phyloP scores from a whole-genome alignment of 2,329 filamentous ascomycete species.

The Pezicula radicicola region DNA sequence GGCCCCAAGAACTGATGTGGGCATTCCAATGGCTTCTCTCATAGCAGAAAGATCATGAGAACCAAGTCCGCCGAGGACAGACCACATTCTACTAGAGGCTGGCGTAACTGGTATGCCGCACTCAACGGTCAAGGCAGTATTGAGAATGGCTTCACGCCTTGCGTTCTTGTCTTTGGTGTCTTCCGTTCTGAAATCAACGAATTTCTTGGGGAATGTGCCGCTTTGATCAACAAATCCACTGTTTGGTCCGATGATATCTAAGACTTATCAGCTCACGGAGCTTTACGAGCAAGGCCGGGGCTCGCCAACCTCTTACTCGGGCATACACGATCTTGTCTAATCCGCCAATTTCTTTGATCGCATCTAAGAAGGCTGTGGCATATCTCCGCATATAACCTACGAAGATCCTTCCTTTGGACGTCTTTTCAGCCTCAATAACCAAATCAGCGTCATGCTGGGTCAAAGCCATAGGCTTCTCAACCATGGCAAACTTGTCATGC shows the following conservation, averaged over 20 bases:
- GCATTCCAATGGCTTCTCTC: constrained; percentile 50
- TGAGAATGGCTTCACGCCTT: constrained; percentile 1
- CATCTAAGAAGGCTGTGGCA: constrained; percentile 49
- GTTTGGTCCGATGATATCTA: constrained; percentile 53
- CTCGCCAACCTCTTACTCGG: constrained; percentile 38
- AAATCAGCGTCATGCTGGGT: constrained; percentile 39
- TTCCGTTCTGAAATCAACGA: constrained; percentile 34
- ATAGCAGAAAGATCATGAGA: constrained; percentile 53
- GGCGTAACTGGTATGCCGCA: background rate
- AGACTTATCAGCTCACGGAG: background rate
- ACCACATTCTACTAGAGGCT: constrained; percentile 26
- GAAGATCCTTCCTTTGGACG: constrained; percentile 43
- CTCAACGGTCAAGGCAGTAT: background rate
- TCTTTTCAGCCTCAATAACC: constrained; percentile 45
- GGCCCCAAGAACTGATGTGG: constrained; percentile 41
- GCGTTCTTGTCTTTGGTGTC: constrained; percentile 22
- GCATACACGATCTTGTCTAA: constrained; percentile 54
- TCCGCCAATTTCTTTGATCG: constrained; percentile 49
- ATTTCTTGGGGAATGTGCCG: constrained; percentile 43
- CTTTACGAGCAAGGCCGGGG: background rate
- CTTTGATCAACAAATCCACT: constrained; percentile 43
- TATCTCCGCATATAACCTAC: constrained; percentile 61
- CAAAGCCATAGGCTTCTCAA: constrained; percentile 56
- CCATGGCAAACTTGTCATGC: constrained; percentile 51
- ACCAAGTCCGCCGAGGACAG: constrained; percentile 45